Evolutionary conservation across 768 basidiomycete species (phyloP).

Genomic region (Pisolithus sp.): DNA sequence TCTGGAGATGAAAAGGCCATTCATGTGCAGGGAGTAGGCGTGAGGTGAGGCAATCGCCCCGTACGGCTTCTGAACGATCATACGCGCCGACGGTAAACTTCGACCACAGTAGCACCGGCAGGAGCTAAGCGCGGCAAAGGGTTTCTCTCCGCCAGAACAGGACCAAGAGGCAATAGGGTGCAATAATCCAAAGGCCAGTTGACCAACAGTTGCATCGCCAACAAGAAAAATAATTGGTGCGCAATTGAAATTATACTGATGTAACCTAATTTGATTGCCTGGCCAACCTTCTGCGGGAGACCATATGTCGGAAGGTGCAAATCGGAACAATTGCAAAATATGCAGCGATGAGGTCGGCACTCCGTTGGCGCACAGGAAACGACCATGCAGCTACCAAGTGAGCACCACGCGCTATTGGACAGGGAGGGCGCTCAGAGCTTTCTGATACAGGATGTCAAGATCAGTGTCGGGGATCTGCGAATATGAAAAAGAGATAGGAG

Average conservation of each 20-base stretch:
- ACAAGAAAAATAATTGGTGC: no score
- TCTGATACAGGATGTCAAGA: no score
- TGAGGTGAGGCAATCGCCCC: constrained; percentile 14
- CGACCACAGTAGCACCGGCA: constrained; percentile 10
- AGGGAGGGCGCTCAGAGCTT: background rate
- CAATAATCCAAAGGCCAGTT: background rate
- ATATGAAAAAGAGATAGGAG: background rate
- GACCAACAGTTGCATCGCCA: no score
- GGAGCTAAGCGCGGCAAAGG: constrained; percentile 6
- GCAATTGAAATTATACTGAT: no score
- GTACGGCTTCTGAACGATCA: constrained; percentile 10
- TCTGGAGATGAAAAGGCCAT: constrained; percentile 4
- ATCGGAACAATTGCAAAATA: no score
- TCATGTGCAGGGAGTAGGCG: constrained; percentile 10
- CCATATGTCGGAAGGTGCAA: no score
- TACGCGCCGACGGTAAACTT: constrained; percentile 19
- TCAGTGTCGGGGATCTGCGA: background rate
- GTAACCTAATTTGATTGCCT: no score
- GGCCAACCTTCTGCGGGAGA: no score
- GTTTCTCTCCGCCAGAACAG: constrained; percentile 3
- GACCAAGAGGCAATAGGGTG: constrained; percentile 2
- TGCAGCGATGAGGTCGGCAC: no score
- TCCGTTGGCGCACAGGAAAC: no score
- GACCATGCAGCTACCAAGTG: no score
- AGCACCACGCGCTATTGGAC: background rate